Percentiles rank a stretch among this genome's conserved stretches.
phyloP scores from a whole-genome alignment of 169 alveolate species.

The Cryptosporidium meleagridis region DNA sequence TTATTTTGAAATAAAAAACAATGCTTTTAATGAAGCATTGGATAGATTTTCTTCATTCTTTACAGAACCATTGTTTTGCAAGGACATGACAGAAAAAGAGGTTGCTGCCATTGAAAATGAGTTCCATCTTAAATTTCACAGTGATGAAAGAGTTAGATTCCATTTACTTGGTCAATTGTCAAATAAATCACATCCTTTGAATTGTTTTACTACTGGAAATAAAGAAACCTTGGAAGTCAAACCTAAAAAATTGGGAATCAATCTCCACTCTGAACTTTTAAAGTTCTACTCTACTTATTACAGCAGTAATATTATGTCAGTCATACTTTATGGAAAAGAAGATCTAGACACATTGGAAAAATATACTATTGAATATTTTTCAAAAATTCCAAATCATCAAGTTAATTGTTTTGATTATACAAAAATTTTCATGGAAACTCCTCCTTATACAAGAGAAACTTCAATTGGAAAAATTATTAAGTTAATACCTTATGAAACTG shows the following conservation, averaged over 20 bases:
- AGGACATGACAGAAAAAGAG: conserved; percentile 82
- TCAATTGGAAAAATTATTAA: conserved; percentile 29
- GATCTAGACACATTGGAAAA: conserved; percentile 22
- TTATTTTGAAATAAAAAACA: conserved; percentile 82
- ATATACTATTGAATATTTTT: conserved; percentile 38
- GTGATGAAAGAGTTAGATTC: conserved; percentile 67
- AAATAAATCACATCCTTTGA: conserved; percentile 50
- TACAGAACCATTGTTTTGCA: conserved; percentile 82
- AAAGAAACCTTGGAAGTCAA: conserved; percentile 73
- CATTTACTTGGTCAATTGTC: conserved; percentile 52
- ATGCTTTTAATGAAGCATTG: conserved; percentile 79
- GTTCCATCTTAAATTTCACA: conserved; percentile 56
- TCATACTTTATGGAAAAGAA: conserved; percentile 31
- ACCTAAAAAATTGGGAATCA: conserved; percentile 75
- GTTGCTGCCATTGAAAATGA: conserved; percentile 87
- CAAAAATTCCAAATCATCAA: conserved; percentile 34
- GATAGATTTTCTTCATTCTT: conserved; percentile 84
- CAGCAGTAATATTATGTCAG: conserved; percentile 75
- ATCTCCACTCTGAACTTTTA: conserved; percentile 68
- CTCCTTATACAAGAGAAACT: conserved; percentile 50
- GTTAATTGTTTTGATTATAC: conserved; percentile 34
- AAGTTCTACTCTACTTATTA: conserved; percentile 75
- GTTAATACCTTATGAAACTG: conserved; percentile 55
- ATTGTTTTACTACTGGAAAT: conserved; percentile 78
- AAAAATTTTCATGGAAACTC: conserved; percentile 22